phyloP scores from a whole-genome alignment of 2,329 filamentous ascomycete species.

The Penicillium sp. region DNA sequence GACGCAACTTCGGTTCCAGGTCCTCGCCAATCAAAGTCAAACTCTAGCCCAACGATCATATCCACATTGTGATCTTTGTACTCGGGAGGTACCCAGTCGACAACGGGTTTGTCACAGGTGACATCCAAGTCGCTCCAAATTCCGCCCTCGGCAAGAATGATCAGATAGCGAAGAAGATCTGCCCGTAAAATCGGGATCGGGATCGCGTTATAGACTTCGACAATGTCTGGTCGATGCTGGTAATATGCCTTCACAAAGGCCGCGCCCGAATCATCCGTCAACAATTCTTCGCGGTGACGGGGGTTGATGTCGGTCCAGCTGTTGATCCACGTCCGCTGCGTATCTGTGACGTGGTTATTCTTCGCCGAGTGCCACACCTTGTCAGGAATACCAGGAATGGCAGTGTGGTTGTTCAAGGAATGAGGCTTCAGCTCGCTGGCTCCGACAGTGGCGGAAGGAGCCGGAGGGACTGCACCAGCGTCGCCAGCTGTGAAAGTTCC shows the following conservation, averaged over 20 bases:
- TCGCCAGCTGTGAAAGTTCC: background rate
- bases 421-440: background rate
- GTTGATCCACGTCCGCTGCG: slow-evolving; percentile 12
- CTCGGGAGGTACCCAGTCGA: slow-evolving; percentile 33
- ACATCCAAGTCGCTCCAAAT: slow-evolving; percentile 41
- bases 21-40: slow-evolving; percentile 22
- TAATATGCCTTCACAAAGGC: slow-evolving; percentile 31
- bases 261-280: slow-evolving; percentile 29
- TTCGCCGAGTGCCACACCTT: slow-evolving; percentile 21
- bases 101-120: slow-evolving; percentile 28
- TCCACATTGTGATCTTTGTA: slow-evolving; percentile 22
- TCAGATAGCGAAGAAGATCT: slow-evolving; percentile 40
- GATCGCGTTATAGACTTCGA: slow-evolving; percentile 31
- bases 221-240: slow-evolving; percentile 31
- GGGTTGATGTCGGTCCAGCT: slow-evolving; percentile 27
- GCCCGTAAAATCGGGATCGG: slow-evolving; percentile 36
- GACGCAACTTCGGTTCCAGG: slow-evolving; percentile 11
- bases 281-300: slow-evolving; percentile 15
- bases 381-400: slow-evolving; percentile 6
- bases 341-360: slow-evolving; percentile 17
- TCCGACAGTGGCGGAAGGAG: background rate
- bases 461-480: background rate
- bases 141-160: slow-evolving; percentile 38
- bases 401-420: background rate
- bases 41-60: slow-evolving; percentile 38